phyloP scores from a whole-genome alignment of 306 rosid genomes.

The Cucurbita pepo region DNA sequence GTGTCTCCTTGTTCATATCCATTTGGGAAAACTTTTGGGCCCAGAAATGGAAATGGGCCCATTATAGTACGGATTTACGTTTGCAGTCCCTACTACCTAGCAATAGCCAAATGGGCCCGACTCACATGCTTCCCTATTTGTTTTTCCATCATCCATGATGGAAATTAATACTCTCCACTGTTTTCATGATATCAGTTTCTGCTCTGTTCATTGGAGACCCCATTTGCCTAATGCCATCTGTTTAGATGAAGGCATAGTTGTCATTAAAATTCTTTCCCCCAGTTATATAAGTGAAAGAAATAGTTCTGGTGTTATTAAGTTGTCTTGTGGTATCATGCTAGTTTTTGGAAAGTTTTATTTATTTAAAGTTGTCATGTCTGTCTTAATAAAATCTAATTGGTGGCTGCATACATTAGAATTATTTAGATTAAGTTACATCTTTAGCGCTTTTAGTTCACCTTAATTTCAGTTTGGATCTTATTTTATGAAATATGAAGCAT shows the following conservation, averaged over 20 bases:
- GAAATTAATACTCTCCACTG: slow-evolving; percentile 1
- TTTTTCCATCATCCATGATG: background rate
- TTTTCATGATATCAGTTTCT: background rate
- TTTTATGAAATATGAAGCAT: background rate
- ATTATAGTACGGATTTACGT: background rate
- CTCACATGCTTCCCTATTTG: background rate
- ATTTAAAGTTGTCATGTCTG: background rate
- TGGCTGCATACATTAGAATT: background rate
- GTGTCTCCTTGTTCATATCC: background rate
- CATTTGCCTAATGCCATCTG: slow-evolving; percentile 1
- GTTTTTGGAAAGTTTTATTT: background rate
- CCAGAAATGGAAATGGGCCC: slow-evolving; percentile 4
- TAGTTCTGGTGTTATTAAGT: background rate
- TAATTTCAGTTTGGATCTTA: background rate
- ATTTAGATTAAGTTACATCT: background rate
- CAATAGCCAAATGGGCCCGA: background rate
- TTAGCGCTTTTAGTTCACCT: background rate
- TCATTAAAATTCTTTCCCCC: background rate
- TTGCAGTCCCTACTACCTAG: background rate
- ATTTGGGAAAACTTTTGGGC: background rate
- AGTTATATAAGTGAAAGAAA: background rate
- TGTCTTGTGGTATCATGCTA: background rate
- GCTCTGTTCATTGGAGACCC: background rate
- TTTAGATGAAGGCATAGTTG: background rate
- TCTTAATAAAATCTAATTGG: background rate